phyloP scores from a whole-genome alignment of 345 rosid genomes.

The Camelina laxa region DNA sequence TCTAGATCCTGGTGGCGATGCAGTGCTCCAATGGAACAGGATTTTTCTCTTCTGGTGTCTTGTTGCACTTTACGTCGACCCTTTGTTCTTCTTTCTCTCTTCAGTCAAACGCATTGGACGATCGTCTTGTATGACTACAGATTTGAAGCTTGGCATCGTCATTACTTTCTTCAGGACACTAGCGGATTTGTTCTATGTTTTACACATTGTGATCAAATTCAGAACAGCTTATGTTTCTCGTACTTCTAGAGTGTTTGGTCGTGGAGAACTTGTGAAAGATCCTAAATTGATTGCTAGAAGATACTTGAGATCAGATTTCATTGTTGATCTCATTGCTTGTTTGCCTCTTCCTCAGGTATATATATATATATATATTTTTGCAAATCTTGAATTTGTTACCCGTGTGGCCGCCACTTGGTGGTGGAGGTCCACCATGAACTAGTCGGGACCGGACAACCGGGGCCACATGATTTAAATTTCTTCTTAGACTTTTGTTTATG shows the following conservation, averaged over 20 bases:
- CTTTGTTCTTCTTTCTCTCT: slow-evolving; percentile 81
- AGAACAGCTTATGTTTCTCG: slow-evolving; percentile 83
- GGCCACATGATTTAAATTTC: not conserved
- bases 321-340: slow-evolving; percentile 68
- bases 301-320: slow-evolving; percentile 72
- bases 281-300: slow-evolving; percentile 62
- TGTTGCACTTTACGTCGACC: slow-evolving; percentile 81
- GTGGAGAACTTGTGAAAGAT: slow-evolving; percentile 84
- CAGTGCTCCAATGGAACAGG: slow-evolving; percentile 59
- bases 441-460: not conserved
- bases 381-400: not conserved
- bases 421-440: not conserved
- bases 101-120: slow-evolving; percentile 48
- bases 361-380: not conserved
- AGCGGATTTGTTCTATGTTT: slow-evolving; percentile 68
- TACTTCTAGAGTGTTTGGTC: slow-evolving; percentile 76
- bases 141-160: slow-evolving; percentile 67
- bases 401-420: not conserved
- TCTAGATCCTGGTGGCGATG: slow-evolving; percentile 75
- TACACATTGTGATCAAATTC: slow-evolving; percentile 69
- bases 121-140: slow-evolving; percentile 64
- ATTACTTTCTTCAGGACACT: slow-evolving; percentile 71
- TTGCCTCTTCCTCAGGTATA: slow-evolving; percentile 85
- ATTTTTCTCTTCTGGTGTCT: slow-evolving; percentile 77
- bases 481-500: not conserved